Evolutionary conservation across 73 alveolate genomes (phyloP).

Genomic region (Tetrahymena thermophila): DNA sequence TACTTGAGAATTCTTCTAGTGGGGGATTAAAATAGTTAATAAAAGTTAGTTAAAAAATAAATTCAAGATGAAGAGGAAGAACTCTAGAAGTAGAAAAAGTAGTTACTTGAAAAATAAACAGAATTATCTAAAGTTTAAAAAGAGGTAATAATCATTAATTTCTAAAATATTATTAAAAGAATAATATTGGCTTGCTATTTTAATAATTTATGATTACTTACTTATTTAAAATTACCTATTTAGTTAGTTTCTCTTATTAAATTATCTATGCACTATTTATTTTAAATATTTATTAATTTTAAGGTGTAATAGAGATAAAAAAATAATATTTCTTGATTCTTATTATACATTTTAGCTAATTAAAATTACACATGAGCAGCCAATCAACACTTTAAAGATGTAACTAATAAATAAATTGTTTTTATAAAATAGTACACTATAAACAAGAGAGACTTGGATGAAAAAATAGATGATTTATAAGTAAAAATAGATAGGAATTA

Average conservation of each 20-base stretch:
- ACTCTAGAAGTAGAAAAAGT: background rate
- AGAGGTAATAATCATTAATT: background rate
- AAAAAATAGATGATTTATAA: background rate
- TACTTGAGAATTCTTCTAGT: background rate
- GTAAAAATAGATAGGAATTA: background rate
- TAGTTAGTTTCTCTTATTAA: background rate
- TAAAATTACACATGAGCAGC: too few species aligned
- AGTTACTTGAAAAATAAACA: background rate
- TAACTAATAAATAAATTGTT: too few species aligned
- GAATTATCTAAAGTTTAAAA: background rate
- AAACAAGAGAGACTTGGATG: background rate
- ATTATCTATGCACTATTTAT: background rate
- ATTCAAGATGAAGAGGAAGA: background rate
- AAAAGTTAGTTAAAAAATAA: background rate
- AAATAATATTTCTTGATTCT: too few species aligned
- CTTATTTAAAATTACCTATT: too few species aligned
- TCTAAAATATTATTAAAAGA: background rate
- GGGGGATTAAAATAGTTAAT: background rate
- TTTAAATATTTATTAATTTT: too few species aligned
- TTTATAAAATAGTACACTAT: background rate
- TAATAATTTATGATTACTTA: too few species aligned
- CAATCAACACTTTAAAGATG: too few species aligned
- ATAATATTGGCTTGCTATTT: background rate
- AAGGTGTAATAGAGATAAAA: background rate
- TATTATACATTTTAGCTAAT: too few species aligned